Base-by-base conservation (phyloP, 768 basidiomycete species). In the Clitopilus passeckerianus region DNA sequence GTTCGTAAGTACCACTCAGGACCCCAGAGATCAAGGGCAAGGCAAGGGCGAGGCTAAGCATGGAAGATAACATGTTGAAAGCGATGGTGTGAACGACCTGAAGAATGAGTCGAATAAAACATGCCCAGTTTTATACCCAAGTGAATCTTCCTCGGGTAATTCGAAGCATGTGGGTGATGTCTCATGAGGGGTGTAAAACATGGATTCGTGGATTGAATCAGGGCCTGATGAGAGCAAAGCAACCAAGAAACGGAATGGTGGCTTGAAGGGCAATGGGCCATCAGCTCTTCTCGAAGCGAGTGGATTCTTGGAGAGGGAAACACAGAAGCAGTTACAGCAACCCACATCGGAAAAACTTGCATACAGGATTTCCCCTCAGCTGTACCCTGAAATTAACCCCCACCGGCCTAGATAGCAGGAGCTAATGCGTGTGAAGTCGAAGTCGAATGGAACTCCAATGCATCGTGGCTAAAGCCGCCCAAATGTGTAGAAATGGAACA, bases 1-100 rank as follows among this genome's bases (percentile, higher is more conserved):
- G 70, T 8, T 63, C 58, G 67, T 89, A 87, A 0, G 74, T 75
- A 8, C 75, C 81, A 30, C 76, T 78, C 9, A 74, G 65, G n/a
- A 64, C 46, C 2, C 46, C 75, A n/a, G 55, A 23, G 62, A 46
- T 33, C 43, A 65, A 56, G 43, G 62, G 59, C 54, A 70, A 61
- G 56, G 62, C 20, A 57, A 61, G 53, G 54, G 54, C 18, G 8
- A 27, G 33, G 30, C 14, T 12, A 10, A 9, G 24, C 14, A 55
- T 30, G 27, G 4, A 10, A 33, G 27, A 34, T 23, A 33, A 55
- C 54, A 55, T 55, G 12, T 37, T 24, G 54, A 10, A 16, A 34
- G 30, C n/a, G 54, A n/a, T 55, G 15, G 30, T 55, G 33, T 12
- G 30, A 55, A 23, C 12, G 37, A 41, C 46, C 46, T 50, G 46